These are phyloP conservation scores for Moniliophthora roreri DNA, from an alignment of 1,284 basidiomycete species.

Conservation along the genomic window DNA sequence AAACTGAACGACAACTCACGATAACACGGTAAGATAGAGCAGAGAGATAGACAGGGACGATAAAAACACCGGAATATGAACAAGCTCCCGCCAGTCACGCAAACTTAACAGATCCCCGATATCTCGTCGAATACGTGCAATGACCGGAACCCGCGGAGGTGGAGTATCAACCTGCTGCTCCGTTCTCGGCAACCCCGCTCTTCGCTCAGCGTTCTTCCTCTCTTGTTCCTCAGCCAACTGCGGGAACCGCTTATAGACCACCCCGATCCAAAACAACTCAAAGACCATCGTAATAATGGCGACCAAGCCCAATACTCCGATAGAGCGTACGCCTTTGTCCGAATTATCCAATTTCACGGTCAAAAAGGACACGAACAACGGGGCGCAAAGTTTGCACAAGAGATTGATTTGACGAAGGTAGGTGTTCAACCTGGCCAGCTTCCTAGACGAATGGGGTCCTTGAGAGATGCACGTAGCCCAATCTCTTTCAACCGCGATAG, in stretches of 20 bases:
- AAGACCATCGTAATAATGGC: constrained; percentile 30
- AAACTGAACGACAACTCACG: constrained; percentile 12
- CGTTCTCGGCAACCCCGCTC: not conserved
- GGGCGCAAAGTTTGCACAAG: constrained; percentile 52
- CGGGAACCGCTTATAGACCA: constrained; percentile 35
- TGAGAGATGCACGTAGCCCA: constrained; percentile 45
- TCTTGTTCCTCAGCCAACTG: constrained; percentile 25
- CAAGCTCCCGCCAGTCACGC: constrained; percentile 44
- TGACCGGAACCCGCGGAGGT: not conserved
- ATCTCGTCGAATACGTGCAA: not conserved
- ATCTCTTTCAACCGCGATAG: constrained; percentile 56
- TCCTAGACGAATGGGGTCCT: constrained; percentile 29
- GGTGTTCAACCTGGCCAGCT: constrained; percentile 35
- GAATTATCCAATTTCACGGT: constrained; percentile 34
- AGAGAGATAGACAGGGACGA: constrained; percentile 47
- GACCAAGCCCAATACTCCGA: constrained; percentile 31
- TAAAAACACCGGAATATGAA: constrained; percentile 43
- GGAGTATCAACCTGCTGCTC: not conserved
- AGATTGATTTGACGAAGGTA: constrained; percentile 53
- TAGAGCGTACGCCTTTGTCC: constrained; percentile 23
- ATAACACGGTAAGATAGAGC: constrained; percentile 43
- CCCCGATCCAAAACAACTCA: constrained; percentile 33
- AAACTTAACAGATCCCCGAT: constrained; percentile 7
- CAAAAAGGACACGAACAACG: constrained; percentile 55
- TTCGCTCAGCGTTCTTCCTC: constrained; percentile 5